These are phyloP conservation scores for Xerocomellus chrysenteron DNA, from an alignment of 768 basidiomycete genomes.

Conservation along the genomic window DNA sequence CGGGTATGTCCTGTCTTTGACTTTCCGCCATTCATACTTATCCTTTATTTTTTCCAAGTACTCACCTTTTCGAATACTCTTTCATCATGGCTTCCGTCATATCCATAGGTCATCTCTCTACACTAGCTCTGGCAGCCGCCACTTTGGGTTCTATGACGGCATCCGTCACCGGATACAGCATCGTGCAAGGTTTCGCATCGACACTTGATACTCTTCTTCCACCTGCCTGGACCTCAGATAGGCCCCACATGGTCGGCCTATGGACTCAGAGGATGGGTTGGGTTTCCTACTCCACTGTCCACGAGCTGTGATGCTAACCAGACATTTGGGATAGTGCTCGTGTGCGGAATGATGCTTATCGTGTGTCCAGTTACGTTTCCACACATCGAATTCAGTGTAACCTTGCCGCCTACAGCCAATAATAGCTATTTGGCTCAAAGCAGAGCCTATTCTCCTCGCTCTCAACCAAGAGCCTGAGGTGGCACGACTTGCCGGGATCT, in stretches of 20 bases:
- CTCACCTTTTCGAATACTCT: slow-evolving; percentile 82
- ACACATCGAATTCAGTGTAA: background rate
- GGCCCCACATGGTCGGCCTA: slow-evolving; percentile 81
- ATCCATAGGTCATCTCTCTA: slow-evolving; percentile 88
- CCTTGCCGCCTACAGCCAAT: slow-evolving; percentile 42
- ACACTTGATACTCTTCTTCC: slow-evolving; percentile 93
- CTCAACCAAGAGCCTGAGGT: slow-evolving; percentile 84
- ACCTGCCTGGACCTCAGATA: slow-evolving; percentile 88
- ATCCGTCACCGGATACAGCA: slow-evolving; percentile 54
- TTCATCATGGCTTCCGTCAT: slow-evolving; percentile 82
- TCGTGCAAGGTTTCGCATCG: slow-evolving; percentile 79
- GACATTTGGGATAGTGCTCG: slow-evolving; percentile 46
- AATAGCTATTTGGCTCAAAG: slow-evolving; percentile 74
- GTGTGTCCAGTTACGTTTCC: slow-evolving; percentile 40
- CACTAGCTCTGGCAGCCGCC: slow-evolving; percentile 83
- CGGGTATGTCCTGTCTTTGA: slow-evolving; percentile 46
- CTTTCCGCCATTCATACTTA: background rate
- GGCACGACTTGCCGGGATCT: slow-evolving; percentile 69
- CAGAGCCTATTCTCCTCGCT: slow-evolving; percentile 72
- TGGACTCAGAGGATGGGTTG: slow-evolving; percentile 88
- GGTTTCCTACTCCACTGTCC: slow-evolving; percentile 23
- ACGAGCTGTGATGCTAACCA: slow-evolving; percentile 4
- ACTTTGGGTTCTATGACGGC: slow-evolving; percentile 74
- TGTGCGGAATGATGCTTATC: slow-evolving; percentile 55
- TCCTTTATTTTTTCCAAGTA: slow-evolving; percentile 39